phyloP scores from a whole-genome alignment of 2,329 filamentous ascomycete genomes.

The Fusarium verrucosum region DNA sequence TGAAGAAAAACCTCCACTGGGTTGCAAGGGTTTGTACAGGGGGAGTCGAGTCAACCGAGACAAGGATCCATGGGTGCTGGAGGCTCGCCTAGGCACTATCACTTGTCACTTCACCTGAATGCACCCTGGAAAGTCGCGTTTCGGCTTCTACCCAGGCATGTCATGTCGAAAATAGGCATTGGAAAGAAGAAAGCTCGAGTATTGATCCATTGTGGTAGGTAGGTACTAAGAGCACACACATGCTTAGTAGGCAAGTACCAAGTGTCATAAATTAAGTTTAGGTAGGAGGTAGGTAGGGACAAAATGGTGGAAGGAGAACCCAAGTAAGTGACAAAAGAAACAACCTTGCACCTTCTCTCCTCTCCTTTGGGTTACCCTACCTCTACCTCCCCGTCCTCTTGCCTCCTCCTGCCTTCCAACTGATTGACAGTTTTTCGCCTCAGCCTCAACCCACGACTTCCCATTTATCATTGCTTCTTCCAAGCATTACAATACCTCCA shows the following conservation, averaged over 20 bases:
- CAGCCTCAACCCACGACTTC: constrained; percentile 13
- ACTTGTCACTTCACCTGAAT: constrained; percentile 29
- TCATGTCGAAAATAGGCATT: constrained; percentile 17
- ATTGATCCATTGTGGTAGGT: not conserved
- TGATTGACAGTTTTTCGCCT: constrained; percentile 14
- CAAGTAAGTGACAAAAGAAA: constrained; percentile 11
- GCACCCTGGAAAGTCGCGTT: constrained; percentile 12
- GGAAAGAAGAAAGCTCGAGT: not conserved
- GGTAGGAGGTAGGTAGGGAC: not conserved
- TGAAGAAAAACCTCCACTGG: not conserved
- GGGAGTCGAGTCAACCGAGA: constrained; percentile 10
- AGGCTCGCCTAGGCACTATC: constrained; percentile 26
- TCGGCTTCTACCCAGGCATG: constrained; percentile 3
- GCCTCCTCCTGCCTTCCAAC: not conserved
- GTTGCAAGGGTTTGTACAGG: constrained; percentile 4
- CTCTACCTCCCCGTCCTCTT: too few relatives aligned
- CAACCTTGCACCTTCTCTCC: not conserved
- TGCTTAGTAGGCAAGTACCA: constrained; percentile 9
- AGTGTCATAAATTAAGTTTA: constrained; percentile 24
- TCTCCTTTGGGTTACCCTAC: not conserved
- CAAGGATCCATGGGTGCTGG: constrained; percentile 7
- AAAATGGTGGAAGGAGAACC: constrained; percentile 11
- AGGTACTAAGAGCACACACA: not conserved
- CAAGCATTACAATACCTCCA: not conserved
- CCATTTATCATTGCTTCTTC: constrained; percentile 23